Evolutionary conservation across 306 rosid genomes (phyloP), one percentile per base, ranked within the genome.

Genomic region (Phaseolus lunatus): DNA sequence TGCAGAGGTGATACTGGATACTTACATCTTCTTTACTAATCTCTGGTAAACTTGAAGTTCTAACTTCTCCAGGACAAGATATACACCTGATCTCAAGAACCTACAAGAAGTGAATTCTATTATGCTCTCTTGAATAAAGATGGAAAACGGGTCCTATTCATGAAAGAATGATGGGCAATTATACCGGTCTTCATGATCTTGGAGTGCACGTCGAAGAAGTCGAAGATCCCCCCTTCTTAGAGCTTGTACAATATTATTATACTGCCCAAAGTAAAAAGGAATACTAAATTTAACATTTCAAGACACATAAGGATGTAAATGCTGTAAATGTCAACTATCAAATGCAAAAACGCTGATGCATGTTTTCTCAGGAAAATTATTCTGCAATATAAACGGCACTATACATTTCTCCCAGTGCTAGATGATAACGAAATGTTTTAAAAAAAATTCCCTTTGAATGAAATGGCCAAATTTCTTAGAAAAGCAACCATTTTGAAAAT

Each of bases 41-140:
- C 97, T 90, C 90, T 92, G 99, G 86, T 92, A 90, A 29, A 90
- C 96, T 83, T 92, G 99, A 66, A 95, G 99, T 86, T 95, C 99
- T 80, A 95, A 84, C 88, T 95, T 95, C 83, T 95, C 99, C 7
- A 95, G 89, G 81, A 95, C 99, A 54, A 95, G 97, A 88, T 90
- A 92, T 22, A 95, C 99, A 41, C 99, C 99, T 39, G 97, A 95
- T 84, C 96, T 89, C 84, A 95, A 87, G 90, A 92, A 95, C 87
- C 99, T 92, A 81, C 52, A 66, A 75, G 5, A 84, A 67, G 75
- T 44, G 23, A 72, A 56, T 75, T 47, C 10, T 52, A 72, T 75
- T 33, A 63, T 48, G 72, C 41, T 67, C 41, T 59, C 70, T 16
- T 66, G 12, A 80, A 53, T 0, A 65, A 61, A 79, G 37, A 48